phyloP scores from a whole-genome alignment of 2,329 filamentous ascomycete genomes.

The Blastomyces parvus region DNA sequence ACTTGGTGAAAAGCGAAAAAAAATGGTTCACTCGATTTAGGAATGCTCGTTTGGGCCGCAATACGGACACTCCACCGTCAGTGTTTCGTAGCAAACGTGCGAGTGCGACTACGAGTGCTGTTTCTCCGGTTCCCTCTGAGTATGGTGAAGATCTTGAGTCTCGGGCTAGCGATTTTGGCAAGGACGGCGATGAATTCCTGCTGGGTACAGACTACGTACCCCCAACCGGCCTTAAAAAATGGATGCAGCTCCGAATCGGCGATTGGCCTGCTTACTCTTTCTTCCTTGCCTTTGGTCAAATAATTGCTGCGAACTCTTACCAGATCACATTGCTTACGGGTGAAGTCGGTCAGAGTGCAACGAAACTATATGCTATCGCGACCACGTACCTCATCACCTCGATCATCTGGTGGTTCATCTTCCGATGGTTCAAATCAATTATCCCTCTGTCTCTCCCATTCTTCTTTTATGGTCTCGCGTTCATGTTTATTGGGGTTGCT shows the following conservation, averaged over 20 bases:
- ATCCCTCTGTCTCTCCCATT: conserved; percentile 53
- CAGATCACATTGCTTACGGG: conserved; percentile 60
- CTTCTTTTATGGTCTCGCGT: conserved; percentile 43
- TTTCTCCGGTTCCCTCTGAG: not conserved
- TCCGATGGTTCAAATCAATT: conserved; percentile 49
- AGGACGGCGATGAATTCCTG: conserved; percentile 46
- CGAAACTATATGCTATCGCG: conserved; percentile 52
- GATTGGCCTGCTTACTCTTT: conserved; percentile 57
- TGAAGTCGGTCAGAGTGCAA: conserved; percentile 49
- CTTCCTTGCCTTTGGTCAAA: conserved; percentile 52
- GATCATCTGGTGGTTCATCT: conserved; percentile 54
- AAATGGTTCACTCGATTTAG: conserved; percentile 55
- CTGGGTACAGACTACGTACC: conserved; percentile 48
- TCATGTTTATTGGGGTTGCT: conserved; percentile 37
- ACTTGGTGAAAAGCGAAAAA: conserved; percentile 56
- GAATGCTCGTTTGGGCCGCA: conserved; percentile 48
- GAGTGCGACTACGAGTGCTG: not conserved
- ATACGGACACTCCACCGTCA: conserved; percentile 15
- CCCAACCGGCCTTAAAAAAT: conserved; percentile 47
- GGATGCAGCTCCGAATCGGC: conserved; percentile 49
- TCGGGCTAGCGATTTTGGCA: conserved; percentile 28
- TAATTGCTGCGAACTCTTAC: conserved; percentile 57
- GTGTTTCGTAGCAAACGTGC: conserved; percentile 1
- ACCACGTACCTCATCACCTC: conserved; percentile 51
- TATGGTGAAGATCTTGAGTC: conserved; percentile 12